phyloP scores from a whole-genome alignment of 2,329 filamentous ascomycete genomes.

The Penicillium sp. region DNA sequence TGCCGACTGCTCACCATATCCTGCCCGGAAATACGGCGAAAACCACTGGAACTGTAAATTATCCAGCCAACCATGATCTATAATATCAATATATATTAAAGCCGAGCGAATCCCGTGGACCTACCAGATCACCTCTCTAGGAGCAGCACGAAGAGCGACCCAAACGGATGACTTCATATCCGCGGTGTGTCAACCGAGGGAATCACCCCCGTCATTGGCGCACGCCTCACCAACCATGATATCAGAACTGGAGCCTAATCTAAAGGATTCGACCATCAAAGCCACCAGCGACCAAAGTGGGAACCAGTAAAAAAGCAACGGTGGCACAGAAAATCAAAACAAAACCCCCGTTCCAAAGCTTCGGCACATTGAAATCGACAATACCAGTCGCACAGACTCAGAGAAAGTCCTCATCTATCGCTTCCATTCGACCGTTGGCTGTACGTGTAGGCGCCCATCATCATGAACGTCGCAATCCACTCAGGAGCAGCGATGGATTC shows the following conservation, averaged over 20 bases:
- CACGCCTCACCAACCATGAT: not conserved
- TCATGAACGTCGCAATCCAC: not conserved
- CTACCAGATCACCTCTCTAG: not conserved
- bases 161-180: slow-evolving; percentile 1
- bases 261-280: not conserved
- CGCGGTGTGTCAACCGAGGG: not conserved
- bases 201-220: not conserved
- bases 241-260: slow-evolving; percentile 1
- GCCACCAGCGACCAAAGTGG: not conserved
- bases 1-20: no score
- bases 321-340: not conserved
- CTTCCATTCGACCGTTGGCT: slow-evolving; percentile 12
- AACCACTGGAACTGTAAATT: not conserved
- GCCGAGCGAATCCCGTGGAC: not conserved
- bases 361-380: not conserved
- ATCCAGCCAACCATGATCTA: not conserved
- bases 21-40: not conserved
- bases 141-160: not conserved
- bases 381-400: not conserved
- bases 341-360: not conserved
- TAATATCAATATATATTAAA: not conserved
- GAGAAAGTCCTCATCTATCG: not conserved
- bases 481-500: not conserved
- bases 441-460: slow-evolving; percentile 4
- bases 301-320: not conserved